Base-by-base conservation (phyloP, 1,284 basidiomycete species). In the Fomitopsis betulina region DNA sequence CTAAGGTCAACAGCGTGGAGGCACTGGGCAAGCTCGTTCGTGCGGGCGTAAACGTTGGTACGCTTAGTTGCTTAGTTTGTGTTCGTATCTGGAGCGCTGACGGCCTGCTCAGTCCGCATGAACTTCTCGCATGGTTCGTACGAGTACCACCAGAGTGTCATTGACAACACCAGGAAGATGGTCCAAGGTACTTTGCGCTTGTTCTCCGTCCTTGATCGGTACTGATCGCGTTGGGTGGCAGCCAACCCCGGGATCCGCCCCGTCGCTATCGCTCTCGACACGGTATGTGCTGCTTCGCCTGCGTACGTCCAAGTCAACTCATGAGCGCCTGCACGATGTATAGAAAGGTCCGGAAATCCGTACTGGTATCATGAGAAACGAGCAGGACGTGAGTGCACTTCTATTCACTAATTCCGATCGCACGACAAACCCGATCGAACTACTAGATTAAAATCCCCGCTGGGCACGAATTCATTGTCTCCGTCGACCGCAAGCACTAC, bases 281-380 rank as follows among this genome's bases (percentile, higher is more conserved):
- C 97, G 65, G 92, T 93, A 62, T 13, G 17, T 9, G 15, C n/a
- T 12, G n/a, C 19, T 0, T 13, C 17, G n/a, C 35, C 32, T 49
- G 47, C 58, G 55, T 42, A 40, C 56, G 39, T 38, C 62, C 56
- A 60, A 45, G 10, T 47, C 2, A 21, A 47, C 45, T 47, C 25
- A 47, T 37, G 50, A 37, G 50, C 50, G 33, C 50, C 38, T 27
- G 15, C 23, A 12, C 27, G 33, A 40, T 64, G 42, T 64, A 27
- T 23, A 94, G 91, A 99, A 99, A 92, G 97, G 97, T 56, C 97
- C 97, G 40, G 97, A 99, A 79, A 99, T 99, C 80, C 90, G 97
- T 67, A 99, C 97, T 50, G 97, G 97, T 66, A 71, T 96, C 71
- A 99, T 97, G 83, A 86, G 81, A 73, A 85, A 94, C 72, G 85